Percentiles rank a stretch among this genome's conserved stretches.
These are phyloP conservation scores for Verruconis gallopava DNA, from an alignment of 2,329 filamentous ascomycete species.

Conservation along the genomic window DNA sequence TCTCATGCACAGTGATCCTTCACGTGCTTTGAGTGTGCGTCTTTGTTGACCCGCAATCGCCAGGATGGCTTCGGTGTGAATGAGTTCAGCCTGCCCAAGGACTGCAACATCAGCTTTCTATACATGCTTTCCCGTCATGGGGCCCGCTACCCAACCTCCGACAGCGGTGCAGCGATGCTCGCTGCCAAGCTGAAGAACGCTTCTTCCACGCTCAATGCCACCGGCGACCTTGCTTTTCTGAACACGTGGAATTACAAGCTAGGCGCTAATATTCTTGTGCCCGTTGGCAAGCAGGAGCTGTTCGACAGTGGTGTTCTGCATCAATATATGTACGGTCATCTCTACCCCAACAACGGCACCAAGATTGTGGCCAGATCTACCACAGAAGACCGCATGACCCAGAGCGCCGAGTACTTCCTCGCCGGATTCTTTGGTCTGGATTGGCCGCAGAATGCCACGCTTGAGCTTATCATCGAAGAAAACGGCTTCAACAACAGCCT, in stretches of 20 bases:
- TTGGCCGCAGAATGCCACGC: constrained; percentile 58
- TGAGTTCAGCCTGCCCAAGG: constrained; percentile 54
- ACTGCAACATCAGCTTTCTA: constrained; percentile 56
- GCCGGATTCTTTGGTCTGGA: constrained; percentile 67
- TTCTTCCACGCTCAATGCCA: constrained; percentile 41
- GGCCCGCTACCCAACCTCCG: constrained; percentile 55
- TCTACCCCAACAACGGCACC: constrained; percentile 55
- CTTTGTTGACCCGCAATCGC: too few species aligned
- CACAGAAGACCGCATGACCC: constrained; percentile 64
- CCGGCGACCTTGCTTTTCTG: constrained; percentile 50
- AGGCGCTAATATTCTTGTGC: constrained; percentile 58
- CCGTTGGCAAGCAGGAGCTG: constrained; percentile 58
- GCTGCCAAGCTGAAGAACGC: constrained; percentile 46
- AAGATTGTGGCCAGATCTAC: constrained; percentile 65
- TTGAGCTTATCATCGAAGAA: constrained; percentile 59
- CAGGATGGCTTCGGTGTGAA: constrained; percentile 54
- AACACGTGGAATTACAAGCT: constrained; percentile 57
- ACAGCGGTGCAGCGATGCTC: constrained; percentile 41
- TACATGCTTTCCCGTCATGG: constrained; percentile 64
- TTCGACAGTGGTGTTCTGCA: constrained; percentile 59
- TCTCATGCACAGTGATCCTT: neutral
- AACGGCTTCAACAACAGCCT: constrained; percentile 55
- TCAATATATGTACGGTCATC: constrained; percentile 57
- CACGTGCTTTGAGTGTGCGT: too few species aligned
- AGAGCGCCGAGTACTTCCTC: constrained; percentile 65